A percentile compares a stretch with the other conserved stretches of the same genome.
Conservation (phyloP, 495 filamentous ascomycete genomes). For the Achaetomiella virescens region DNA sequence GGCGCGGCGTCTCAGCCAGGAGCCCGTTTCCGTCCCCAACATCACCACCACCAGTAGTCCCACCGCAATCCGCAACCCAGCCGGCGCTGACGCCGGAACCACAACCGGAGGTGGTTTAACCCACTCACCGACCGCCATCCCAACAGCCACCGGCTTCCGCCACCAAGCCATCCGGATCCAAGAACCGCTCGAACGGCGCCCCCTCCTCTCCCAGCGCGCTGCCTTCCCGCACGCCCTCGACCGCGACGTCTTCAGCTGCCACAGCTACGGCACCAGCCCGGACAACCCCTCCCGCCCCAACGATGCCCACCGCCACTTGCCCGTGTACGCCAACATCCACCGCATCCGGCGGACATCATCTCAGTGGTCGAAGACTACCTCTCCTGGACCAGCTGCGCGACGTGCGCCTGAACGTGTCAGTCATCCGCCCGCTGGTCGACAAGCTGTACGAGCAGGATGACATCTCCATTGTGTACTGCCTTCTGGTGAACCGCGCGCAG, state of each 20-base stretch:
- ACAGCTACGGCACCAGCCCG: slow-evolving; percentile 19
- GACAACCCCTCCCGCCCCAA: slow-evolving; percentile 16
- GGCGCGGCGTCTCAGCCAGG: background rate
- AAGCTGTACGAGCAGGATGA: slow-evolving; percentile 63
- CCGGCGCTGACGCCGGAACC: background rate
- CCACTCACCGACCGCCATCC: background rate
- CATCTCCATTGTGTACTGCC: slow-evolving; percentile 62
- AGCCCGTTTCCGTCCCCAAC: background rate
- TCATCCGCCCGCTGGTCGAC: slow-evolving; percentile 63
- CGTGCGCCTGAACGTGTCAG: slow-evolving; percentile 62
- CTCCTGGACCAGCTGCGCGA: slow-evolving; percentile 61
- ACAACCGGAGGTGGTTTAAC: background rate
- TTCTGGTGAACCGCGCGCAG: slow-evolving; percentile 64
- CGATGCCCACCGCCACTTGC: slow-evolving; percentile 38
- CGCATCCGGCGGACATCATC: slow-evolving; percentile 47
- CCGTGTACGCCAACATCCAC: slow-evolving; percentile 50
- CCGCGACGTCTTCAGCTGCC: slow-evolving; percentile 23
- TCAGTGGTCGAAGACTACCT: slow-evolving; percentile 48
- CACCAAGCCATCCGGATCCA: slow-evolving; percentile 23
- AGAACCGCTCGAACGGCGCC: slow-evolving; percentile 26
- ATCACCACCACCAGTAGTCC: background rate
- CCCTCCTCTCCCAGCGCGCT: slow-evolving; percentile 22
- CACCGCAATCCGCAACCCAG: background rate
- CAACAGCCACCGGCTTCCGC: background rate
- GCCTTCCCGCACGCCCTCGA: slow-evolving; percentile 25